Evolutionary conservation across 192 early-diverging fungal genomes (phyloP).

Genomic region (Chytriomyces sp.): DNA sequence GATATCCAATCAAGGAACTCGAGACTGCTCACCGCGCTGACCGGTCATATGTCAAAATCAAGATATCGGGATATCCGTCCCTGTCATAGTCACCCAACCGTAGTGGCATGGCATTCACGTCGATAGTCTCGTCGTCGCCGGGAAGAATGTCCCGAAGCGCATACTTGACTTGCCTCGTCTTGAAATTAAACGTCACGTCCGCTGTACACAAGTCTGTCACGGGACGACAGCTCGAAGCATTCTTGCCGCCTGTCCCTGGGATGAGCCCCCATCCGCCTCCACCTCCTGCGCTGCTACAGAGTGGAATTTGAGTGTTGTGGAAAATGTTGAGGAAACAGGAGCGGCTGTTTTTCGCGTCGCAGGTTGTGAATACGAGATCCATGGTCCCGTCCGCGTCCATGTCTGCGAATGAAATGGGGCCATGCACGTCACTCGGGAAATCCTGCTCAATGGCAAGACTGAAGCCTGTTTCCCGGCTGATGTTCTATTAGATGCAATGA

Average conservation of each 20-base stretch:
- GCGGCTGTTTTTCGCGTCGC: conserved; percentile 35
- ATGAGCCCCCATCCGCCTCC: too few relatives aligned
- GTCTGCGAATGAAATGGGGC: conserved; percentile 86
- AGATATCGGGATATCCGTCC: conserved; percentile 90
- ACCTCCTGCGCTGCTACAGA: conserved; percentile 56
- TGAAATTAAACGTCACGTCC: conserved; percentile 70
- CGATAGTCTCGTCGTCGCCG: conserved; percentile 22
- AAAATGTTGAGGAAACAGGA: conserved; percentile 71
- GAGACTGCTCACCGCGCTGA: conserved; percentile 35
- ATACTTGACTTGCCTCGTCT: conserved; percentile 38
- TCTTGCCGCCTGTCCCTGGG: neutral
- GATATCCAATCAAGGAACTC: neutral
- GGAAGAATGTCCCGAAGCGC: neutral
- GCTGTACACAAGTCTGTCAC: conserved; percentile 72
- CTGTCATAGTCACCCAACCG: conserved; percentile 73
- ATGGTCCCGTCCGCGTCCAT: conserved; percentile 90
- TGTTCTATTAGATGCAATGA: too few relatives aligned
- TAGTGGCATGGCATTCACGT: conserved; percentile 21
- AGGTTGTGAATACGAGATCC: conserved; percentile 79
- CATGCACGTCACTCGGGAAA: conserved; percentile 63
- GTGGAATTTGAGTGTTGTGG: conserved; percentile 81
- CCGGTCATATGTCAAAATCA: conserved; percentile 61
- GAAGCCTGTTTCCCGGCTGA: conserved; percentile 18
- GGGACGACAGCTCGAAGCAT: conserved; percentile 61
- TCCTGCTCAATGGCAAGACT: conserved; percentile 48